Conservation (phyloP, 352 stramenopile genomes). For the Aphanomyces cochlioides region DNA sequence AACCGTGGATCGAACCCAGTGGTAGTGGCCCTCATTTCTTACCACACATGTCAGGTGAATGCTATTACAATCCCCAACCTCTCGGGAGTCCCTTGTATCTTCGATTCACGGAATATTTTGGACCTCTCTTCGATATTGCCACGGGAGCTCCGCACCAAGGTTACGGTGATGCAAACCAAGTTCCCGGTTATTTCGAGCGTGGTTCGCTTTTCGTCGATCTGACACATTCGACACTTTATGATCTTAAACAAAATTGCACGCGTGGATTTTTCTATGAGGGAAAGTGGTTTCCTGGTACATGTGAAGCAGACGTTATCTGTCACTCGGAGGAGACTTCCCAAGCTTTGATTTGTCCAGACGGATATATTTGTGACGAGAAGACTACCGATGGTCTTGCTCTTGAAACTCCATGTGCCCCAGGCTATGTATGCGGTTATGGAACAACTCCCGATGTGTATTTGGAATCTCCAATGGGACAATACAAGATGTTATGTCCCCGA, state of each 20-base stretch:
- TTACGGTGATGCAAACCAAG: conserved; percentile 83
- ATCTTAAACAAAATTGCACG: conserved; percentile 92
- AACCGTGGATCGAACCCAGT: conserved; percentile 93
- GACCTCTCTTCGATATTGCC: conserved; percentile 91
- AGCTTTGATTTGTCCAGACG: conserved; percentile 89
- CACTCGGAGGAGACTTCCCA: conserved; percentile 52
- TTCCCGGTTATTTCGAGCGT: conserved; percentile 82
- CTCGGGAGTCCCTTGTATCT: conserved; percentile 90
- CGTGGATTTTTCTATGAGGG: conserved; percentile 85
- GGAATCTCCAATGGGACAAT: conserved; percentile 82
- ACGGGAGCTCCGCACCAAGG: conserved; percentile 89
- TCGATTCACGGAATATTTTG: conserved; percentile 92
- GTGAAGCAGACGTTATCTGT: conserved; percentile 95
- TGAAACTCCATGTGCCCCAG: conserved; percentile 76
- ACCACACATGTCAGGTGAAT: conserved; percentile 64
- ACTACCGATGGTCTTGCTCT: conserved; percentile 82
- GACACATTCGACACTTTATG: conserved; percentile 71
- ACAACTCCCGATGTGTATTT: conserved; percentile 92
- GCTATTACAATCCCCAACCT: conserved; percentile 92
- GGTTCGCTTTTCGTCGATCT: conserved; percentile 87
- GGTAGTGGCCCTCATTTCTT: conserved; percentile 90
- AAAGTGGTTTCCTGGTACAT: conserved; percentile 94
- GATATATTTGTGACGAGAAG: conserved; percentile 92
- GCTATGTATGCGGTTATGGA: conserved; percentile 91
- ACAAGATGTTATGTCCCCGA: conserved; percentile 84